phyloP scores from a whole-genome alignment of 225 moss, liverwort and hornwort species.

The Bryoerythrophyllum caledonicum region DNA sequence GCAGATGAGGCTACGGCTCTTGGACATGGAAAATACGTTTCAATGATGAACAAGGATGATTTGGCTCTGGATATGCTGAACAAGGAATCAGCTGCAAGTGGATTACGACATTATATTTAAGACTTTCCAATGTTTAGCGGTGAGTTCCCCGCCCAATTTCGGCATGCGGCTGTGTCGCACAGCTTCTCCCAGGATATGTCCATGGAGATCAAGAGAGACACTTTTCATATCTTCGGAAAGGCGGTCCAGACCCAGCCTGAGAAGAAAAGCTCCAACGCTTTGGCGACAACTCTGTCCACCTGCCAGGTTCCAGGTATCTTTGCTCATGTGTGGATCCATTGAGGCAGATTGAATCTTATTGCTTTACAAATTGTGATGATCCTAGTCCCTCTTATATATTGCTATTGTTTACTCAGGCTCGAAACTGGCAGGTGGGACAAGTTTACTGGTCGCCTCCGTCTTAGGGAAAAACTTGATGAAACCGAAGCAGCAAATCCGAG shows the following conservation, averaged over 20 bases:
- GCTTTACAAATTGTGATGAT: conserved; percentile 17
- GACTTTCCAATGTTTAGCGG: conserved; percentile 44
- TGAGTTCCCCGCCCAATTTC: conserved; percentile 33
- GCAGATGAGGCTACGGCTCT: conserved; percentile 7
- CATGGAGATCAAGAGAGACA: conserved; percentile 33
- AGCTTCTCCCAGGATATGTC: conserved; percentile 39
- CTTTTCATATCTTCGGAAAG: conserved; percentile 34
- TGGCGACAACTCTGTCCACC: conserved; percentile 51
- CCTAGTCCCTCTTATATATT: conserved; percentile 44
- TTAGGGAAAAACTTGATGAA: conserved; percentile 51
- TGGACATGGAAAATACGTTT: background rate
- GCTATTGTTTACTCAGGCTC: conserved; percentile 52
- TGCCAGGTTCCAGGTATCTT: conserved; percentile 60
- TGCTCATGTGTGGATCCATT: background rate
- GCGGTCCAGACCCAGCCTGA: conserved; percentile 27
- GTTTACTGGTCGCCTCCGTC: conserved; percentile 60
- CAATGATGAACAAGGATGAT: conserved; percentile 26
- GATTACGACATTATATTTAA: conserved; percentile 1
- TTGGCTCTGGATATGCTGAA: background rate
- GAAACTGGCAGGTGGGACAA: conserved; percentile 59
- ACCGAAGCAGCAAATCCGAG: conserved; percentile 53
- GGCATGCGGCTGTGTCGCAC: conserved; percentile 38
- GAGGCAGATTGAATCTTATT: background rate
- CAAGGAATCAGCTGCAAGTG: background rate
- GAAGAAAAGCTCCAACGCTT: conserved; percentile 43